Evolutionary conservation across 2,329 filamentous ascomycete genomes (phyloP), one percentile per base, ranked within the genome.

Genomic region (Colletotrichum filicis): DNA sequence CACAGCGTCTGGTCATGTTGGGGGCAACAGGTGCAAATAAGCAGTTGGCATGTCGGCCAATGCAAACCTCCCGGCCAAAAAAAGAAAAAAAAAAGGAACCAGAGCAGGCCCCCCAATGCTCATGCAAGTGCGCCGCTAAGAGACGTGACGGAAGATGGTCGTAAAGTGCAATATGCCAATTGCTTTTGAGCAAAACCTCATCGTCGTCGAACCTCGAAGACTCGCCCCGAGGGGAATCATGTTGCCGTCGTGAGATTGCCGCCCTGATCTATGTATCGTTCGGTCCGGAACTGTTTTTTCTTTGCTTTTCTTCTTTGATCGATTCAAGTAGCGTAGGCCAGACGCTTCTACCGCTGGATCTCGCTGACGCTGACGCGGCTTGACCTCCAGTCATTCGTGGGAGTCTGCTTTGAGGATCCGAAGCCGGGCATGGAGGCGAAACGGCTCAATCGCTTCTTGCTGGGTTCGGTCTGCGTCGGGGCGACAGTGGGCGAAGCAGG

Each of bases 401-500:
- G 77, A 74, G 77, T 79, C 66, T 82, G 80, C 80, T 83, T 79
- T 58, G 76, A 71, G 12, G 84, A 86, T 49, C 87, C 86, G 68
- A 91, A 90, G 58, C 86, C 86, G 4, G 89, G 86, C 82, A 91
- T 89, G 30, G 87, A 87, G 73, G 87, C 89, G 82, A 89, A 87
- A 64, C 89, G 84, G 82, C 88, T 87, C 77, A 88, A 75, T 70
- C 84, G 83, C 84, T 89, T 90, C 75, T 87, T 85, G 75, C 82
- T 80, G 49, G 82, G 71, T 16, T 74, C 68, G 7, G 68, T 72
- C 30, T 74, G 71, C 61, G 80, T 78, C 9, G 78, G 70, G 4
- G 78, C 60, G 52, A 76, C 62, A 46, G 75, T 73, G 11, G 79
- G 73, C 52, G 77, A 71, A 26, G 77, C 71, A 65, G 81, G 74